Evolutionary conservation across 1,284 basidiomycete genomes (phyloP).

Genomic region (Puccinia triticina): DNA sequence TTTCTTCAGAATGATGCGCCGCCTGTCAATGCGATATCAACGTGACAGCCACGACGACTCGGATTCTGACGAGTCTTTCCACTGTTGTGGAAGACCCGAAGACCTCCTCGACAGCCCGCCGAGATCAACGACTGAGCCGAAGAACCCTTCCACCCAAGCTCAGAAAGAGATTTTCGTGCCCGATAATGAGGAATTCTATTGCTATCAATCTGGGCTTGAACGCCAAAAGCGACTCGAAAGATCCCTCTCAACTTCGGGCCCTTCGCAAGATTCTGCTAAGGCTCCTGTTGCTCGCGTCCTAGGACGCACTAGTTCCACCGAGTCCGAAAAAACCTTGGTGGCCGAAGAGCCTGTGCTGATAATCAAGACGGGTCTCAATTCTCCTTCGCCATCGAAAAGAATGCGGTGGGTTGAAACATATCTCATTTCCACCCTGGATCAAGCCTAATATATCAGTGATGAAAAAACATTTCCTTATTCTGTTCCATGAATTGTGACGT

Average conservation of each 20-base stretch:
- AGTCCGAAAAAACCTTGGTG: not conserved
- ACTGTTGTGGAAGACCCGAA: conserved; percentile 19
- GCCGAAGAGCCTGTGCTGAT: not conserved
- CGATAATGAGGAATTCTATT: not conserved
- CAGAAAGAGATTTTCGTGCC: not conserved
- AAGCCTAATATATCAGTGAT: not conserved
- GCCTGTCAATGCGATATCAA: not conserved
- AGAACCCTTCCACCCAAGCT: not conserved
- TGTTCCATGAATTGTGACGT: too few species aligned
- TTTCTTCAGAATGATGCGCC: not conserved
- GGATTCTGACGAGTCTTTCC: conserved; percentile 18
- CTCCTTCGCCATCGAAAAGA: not conserved
- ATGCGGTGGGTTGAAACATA: conserved; percentile 5
- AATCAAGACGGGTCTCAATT: not conserved
- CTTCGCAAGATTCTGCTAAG: not conserved
- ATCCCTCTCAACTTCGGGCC: not conserved
- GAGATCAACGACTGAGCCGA: too few species aligned
- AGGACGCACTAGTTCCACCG: not conserved
- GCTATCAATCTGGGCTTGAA: not conserved
- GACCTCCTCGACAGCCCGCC: not conserved
- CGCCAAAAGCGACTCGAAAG: not conserved
- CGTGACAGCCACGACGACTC: not conserved
- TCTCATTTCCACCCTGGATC: too few species aligned
- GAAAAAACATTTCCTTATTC: too few species aligned
- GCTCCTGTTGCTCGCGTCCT: not conserved